Evolutionary conservation across 352 stramenopile species (phyloP).

Genomic region (Phytopythium montanum): DNA sequence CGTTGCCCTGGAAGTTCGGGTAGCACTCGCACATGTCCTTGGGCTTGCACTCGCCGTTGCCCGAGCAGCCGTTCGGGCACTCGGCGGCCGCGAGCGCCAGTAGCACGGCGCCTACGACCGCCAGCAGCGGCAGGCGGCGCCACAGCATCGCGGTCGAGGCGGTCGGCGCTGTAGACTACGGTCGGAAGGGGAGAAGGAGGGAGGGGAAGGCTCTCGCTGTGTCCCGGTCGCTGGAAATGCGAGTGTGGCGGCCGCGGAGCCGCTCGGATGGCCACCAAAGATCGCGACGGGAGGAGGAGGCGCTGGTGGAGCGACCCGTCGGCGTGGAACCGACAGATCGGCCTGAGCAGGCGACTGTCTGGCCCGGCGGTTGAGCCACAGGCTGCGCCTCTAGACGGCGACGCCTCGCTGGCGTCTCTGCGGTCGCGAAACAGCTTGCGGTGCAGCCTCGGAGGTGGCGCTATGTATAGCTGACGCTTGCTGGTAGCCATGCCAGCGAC

Average conservation of each 20-base stretch:
- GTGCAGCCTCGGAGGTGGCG: too few relatives aligned
- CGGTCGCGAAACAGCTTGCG: too few relatives aligned
- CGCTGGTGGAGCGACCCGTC: too few relatives aligned
- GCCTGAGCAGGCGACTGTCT: too few relatives aligned
- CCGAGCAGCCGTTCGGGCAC: slow-evolving; percentile 80
- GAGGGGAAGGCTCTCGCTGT: neutral
- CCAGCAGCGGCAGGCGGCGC: slow-evolving; percentile 4
- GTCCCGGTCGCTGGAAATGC: slow-evolving; percentile 2
- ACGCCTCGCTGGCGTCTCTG: too few relatives aligned
- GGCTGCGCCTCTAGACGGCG: too few relatives aligned
- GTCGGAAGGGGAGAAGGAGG: neutral
- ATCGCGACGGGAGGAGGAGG: neutral
- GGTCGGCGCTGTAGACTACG: neutral
- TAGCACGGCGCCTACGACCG: slow-evolving; percentile 17
- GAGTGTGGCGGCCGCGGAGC: neutral
- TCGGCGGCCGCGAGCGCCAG: slow-evolving; percentile 29
- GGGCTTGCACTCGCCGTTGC: slow-evolving; percentile 72
- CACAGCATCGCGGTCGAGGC: neutral
- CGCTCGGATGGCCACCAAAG: slow-evolving; percentile 1
- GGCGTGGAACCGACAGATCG: too few relatives aligned
- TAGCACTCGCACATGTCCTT: slow-evolving; percentile 86
- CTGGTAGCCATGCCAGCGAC: too few relatives aligned
- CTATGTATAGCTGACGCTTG: neutral
- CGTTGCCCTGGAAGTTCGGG: slow-evolving; percentile 83
- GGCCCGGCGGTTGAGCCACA: too few relatives aligned